Conservation (phyloP, 83 land plant species). For the Picea mariana region DNA sequence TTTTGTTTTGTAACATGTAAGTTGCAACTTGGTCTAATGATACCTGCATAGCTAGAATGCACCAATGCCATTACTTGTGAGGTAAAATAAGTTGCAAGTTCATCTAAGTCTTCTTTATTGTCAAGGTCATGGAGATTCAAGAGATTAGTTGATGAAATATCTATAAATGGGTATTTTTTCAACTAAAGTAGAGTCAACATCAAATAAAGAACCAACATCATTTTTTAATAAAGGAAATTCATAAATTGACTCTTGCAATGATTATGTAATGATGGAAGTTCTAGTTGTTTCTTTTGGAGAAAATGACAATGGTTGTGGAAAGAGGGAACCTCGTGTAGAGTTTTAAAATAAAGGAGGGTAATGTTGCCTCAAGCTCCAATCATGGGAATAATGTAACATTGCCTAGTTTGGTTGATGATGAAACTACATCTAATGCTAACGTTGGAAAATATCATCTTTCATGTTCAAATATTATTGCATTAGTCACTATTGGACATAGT, state of each 20-base stretch:
- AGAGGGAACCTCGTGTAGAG: not conserved
- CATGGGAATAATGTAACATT: not conserved
- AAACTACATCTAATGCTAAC: no score
- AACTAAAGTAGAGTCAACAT: not conserved
- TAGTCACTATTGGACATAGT: no score
- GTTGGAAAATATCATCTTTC: no score
- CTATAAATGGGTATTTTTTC: no score
- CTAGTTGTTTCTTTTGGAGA: not conserved
- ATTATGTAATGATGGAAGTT: not conserved
- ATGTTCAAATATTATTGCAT: no score
- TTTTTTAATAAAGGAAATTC: not conserved
- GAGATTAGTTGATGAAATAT: no score
- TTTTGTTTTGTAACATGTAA: slow-evolving; percentile 79
- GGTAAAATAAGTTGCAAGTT: slow-evolving; percentile 60
- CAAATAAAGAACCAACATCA: slow-evolving; percentile 1
- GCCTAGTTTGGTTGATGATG: not conserved
- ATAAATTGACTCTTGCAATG: slow-evolving; percentile 30
- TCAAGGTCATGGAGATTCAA: slow-evolving; percentile 11
- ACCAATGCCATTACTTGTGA: slow-evolving; percentile 54
- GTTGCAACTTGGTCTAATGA: slow-evolving; percentile 70
- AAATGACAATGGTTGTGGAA: not conserved
- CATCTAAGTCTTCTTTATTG: slow-evolving; percentile 36
- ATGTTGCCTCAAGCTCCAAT: not conserved
- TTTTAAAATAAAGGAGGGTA: not conserved
- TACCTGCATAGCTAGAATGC: slow-evolving; percentile 44